Evolutionary conservation across 305 asterid genomes (phyloP), one percentile per base, ranked within the genome.

Genomic region (Fraxinus sp.): DNA sequence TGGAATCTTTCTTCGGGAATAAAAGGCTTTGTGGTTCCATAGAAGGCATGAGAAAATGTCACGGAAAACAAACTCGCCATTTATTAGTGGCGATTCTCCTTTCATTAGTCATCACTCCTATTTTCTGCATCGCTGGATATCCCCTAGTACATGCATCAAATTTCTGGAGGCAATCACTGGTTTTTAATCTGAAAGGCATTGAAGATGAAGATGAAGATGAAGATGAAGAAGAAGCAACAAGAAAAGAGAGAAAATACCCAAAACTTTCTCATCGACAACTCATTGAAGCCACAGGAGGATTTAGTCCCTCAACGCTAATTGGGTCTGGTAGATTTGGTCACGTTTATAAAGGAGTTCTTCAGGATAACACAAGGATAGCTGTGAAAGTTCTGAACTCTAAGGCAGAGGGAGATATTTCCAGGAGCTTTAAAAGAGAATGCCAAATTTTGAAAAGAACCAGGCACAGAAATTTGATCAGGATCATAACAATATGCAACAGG

Each of bases 351-450:
- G 98, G 98, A 1, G 77, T 89, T 14, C 97, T 94, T 20, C 49
- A 43, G n/a, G 95, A 93, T 64, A 86, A 86, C 90, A 91, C 93
- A 4, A 80, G 59, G 39, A 87, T 94, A 74, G 97, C 97, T 0
- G 94, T 90, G 33, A 91, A 91, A 72, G 90, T 91, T 0, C 82
- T 89, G 6, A 85, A 83, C 6, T 52, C 92, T 0, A 86, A 84
- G 84, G 57, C 85, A 18, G 89, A 79, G 0, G 91, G 74, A 2
- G 89, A 88, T 22, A 66, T 89, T 16, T 81, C 89, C 2, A 81
- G 91, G 11, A 91, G 98, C 35, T 95, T 95, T 22, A 93, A 89
- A 82, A 89, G 97, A 87, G 98, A 95, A 81, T 92, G 97, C 28
- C 91, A 93, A 77, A 93, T 95, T 37, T 68, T 95, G 88, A 93